Evolutionary conservation across 148 eudicot species (phyloP).

Genomic region (Fagopyrum esculentum): DNA sequence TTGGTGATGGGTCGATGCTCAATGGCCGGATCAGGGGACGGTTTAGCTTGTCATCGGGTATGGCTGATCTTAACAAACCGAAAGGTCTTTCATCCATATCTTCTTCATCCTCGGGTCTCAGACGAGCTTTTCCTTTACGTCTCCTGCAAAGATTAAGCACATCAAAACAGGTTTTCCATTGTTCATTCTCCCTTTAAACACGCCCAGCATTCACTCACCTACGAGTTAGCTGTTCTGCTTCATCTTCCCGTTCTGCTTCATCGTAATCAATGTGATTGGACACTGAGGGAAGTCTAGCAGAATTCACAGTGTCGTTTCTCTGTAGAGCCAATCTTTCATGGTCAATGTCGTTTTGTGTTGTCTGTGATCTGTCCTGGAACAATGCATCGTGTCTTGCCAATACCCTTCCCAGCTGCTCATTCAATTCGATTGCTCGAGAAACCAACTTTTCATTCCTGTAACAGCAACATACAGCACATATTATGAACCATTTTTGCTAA

Average conservation of each 20-base stretch:
- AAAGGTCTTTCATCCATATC: constrained; percentile 30
- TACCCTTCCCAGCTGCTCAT: constrained; percentile 66
- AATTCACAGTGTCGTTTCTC: constrained; percentile 35
- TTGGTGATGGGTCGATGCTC: constrained; percentile 20
- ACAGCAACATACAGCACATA: neutral
- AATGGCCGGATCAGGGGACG: constrained; percentile 68
- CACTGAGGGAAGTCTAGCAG: constrained; percentile 34
- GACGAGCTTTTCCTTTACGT: constrained; percentile 88
- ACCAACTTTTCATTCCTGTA: constrained; percentile 70
- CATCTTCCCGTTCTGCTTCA: constrained; percentile 65
- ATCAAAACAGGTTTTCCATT: neutral
- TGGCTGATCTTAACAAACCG: constrained; percentile 35
- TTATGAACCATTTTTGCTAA: neutral
- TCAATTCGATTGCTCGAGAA: constrained; percentile 73
- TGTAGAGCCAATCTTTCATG: constrained; percentile 27
- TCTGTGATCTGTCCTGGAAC: constrained; percentile 21
- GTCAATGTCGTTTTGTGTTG: constrained; percentile 18
- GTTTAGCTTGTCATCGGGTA: constrained; percentile 37
- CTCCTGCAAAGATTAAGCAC: constrained; percentile 32
- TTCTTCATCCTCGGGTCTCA: constrained; percentile 51
- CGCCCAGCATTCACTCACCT: constrained; percentile 29
- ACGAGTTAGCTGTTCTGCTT: constrained; percentile 75
- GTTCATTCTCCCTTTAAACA: too few relatives aligned
- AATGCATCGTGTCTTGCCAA: constrained; percentile 69
- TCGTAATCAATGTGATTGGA: constrained; percentile 37